phyloP scores from a whole-genome alignment of 345 rosid species.

The Acer negundo region DNA sequence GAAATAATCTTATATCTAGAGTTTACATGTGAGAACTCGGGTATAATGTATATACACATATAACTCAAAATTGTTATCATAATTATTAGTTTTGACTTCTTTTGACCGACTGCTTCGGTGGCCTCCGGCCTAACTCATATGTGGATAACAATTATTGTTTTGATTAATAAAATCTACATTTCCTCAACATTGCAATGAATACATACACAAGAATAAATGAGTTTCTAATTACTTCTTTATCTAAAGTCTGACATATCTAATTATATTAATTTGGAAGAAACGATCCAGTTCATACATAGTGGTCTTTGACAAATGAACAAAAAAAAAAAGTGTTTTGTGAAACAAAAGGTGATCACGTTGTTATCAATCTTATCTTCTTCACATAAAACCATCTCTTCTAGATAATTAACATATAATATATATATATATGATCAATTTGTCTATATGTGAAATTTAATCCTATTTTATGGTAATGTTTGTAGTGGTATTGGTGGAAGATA shows the following conservation, averaged over 20 bases:
- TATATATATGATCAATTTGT: too few relatives aligned
- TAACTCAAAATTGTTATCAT: not conserved
- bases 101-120: not conserved
- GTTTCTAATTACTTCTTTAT: not conserved
- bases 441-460: too few relatives aligned
- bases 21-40: too few relatives aligned
- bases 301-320: too few relatives aligned
- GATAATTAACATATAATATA: not conserved
- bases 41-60: too few relatives aligned
- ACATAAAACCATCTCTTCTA: not conserved
- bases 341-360: not conserved
- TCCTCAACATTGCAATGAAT: not conserved
- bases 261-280: too few relatives aligned
- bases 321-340: not conserved
- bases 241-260: too few relatives aligned
- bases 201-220: not conserved
- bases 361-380: not conserved
- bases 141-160: not conserved
- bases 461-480: not conserved
- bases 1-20: too few relatives aligned
- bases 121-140: not conserved
- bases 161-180: not conserved
- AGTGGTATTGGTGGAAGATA: not conserved
- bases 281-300: too few relatives aligned
- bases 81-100: not conserved